Conservation (phyloP, 495 filamentous ascomycete species). For the Penicillium riverlandense region DNA sequence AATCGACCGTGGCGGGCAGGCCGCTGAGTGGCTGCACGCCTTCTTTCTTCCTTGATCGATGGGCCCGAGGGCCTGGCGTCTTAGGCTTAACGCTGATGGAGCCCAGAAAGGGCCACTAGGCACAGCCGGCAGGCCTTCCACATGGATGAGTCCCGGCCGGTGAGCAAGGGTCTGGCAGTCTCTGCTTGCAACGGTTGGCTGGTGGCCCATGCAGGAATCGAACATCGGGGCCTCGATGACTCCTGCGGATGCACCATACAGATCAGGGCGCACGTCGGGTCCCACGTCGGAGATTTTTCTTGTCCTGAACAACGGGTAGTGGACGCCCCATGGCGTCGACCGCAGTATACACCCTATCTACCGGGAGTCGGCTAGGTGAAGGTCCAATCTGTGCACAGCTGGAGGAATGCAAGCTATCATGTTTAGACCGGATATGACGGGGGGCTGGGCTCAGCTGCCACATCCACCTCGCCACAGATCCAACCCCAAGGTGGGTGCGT, state of each 20-base stretch:
- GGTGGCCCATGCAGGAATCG: constrained; percentile 9
- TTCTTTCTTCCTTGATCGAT: constrained; percentile 9
- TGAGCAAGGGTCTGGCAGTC: constrained; percentile 7
- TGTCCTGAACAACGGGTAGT: too few relatives aligned
- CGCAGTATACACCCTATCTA: too few relatives aligned
- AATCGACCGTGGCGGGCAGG: constrained; percentile 14
- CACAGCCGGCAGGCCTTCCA: constrained; percentile 1
- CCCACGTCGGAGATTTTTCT: constrained; percentile 16
- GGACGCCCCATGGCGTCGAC: too few relatives aligned
- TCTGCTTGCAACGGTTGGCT: constrained; percentile 1
- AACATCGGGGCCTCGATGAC: constrained; percentile 1
- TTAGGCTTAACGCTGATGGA: constrained; percentile 10
- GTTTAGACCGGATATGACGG: too few relatives aligned
- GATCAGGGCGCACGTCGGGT: constrained; percentile 5
- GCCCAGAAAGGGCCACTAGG: constrained; percentile 6
- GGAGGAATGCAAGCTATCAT: too few relatives aligned
- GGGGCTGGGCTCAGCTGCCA: too few relatives aligned
- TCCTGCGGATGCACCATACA: background rate
- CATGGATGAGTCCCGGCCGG: constrained; percentile 6
- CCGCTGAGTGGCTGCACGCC: constrained; percentile 14
- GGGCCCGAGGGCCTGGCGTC: constrained; percentile 10
- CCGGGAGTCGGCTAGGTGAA: too few relatives aligned
- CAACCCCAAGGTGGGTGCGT: too few relatives aligned
- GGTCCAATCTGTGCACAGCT: too few relatives aligned
- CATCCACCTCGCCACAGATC: too few relatives aligned